Base-by-base conservation (phyloP, 257 asterid genomes). In the Gentiana dahurica region DNA sequence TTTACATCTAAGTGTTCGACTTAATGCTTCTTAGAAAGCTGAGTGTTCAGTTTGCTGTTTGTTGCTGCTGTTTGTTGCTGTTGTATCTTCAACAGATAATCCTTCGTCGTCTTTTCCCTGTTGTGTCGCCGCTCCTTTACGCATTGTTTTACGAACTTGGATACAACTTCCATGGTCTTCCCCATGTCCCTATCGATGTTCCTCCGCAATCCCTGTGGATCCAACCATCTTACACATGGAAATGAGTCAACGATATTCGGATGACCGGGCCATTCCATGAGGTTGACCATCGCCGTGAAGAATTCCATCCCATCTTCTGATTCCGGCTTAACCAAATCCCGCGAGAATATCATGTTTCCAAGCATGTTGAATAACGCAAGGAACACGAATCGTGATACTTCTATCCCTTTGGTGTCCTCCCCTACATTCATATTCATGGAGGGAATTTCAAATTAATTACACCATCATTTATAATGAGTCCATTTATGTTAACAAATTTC, bases 221-320 rank as follows among this genome's bases (percentile, higher is more conserved):
- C 79, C 24, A 69, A 45, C 67, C 70, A 54, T 47, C 66, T 70
- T 2, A 69, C 57, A 35, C 65, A 62, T 1, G 75, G 67, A 36
- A 74, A 74, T 13, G 69, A 13, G 63, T 74, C 79, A 24, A 66
- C 70, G 33, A 74, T 59, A 37, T 74, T 74, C 1, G 71, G 79
- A 11, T 55, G 66, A 3, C 71, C 73, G 2, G 48, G 58, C 73
- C 65, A 63, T 44, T 70, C 68, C 68, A 53, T 70, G 6, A 70
- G 6, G 11, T 76, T 67, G 49, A 60, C 53, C 79, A 74, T 74
- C 3, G 66, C 71, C 11, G 54, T 37, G 60, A 66, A 74, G 43
- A 74, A 74, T 60, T 74, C 71, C 9, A 62, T 32, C 5, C 63
- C 79, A 33, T 53, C 65, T 15, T 55, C 12, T 39, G 73, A 70